Percentiles rank a stretch among this genome's conserved stretches.
phyloP scores from a whole-genome alignment of 192 early-diverging fungal genomes.

The Coemansia furcata region DNA sequence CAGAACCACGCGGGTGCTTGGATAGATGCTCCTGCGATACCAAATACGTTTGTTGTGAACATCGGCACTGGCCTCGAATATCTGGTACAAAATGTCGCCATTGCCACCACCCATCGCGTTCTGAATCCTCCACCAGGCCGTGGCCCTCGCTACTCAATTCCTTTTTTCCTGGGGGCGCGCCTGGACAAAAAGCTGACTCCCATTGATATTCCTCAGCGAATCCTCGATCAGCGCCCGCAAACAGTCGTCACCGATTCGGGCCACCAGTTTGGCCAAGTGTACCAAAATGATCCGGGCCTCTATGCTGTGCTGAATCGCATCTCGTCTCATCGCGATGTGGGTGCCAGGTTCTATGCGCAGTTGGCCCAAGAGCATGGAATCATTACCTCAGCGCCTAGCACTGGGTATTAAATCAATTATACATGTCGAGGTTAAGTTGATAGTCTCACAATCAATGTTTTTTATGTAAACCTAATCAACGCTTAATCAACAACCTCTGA shows the following conservation, averaged over 20 bases:
- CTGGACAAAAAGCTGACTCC: constrained; percentile 41
- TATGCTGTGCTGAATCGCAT: constrained; percentile 34
- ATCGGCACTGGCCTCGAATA: constrained; percentile 64
- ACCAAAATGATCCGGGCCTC: constrained; percentile 7
- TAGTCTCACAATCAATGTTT: too few relatives aligned
- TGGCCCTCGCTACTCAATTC: constrained; percentile 56
- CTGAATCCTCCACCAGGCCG: constrained; percentile 50
- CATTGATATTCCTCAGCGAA: constrained; percentile 19
- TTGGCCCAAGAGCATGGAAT: constrained; percentile 18
- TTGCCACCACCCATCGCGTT: constrained; percentile 61
- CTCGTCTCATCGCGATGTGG: constrained; percentile 37
- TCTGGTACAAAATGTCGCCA: constrained; percentile 49
- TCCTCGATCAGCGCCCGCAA: constrained; percentile 11
- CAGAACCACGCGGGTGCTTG: constrained; percentile 60
- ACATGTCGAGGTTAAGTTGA: background rate
- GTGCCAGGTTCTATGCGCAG: constrained; percentile 14
- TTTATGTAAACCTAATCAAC: background rate
- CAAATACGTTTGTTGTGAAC: constrained; percentile 64
- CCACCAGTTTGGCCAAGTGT: constrained; percentile 19
- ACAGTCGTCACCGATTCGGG: constrained; percentile 43
- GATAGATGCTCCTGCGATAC: constrained; percentile 61
- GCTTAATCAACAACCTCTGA: background rate
- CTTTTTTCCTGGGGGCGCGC: constrained; percentile 57
- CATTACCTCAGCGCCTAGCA: background rate
- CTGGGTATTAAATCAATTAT: background rate